Percentiles rank a stretch among this genome's conserved stretches.
phyloP scores from a whole-genome alignment of 495 filamentous ascomycete genomes.

The Neurospora terricola region DNA sequence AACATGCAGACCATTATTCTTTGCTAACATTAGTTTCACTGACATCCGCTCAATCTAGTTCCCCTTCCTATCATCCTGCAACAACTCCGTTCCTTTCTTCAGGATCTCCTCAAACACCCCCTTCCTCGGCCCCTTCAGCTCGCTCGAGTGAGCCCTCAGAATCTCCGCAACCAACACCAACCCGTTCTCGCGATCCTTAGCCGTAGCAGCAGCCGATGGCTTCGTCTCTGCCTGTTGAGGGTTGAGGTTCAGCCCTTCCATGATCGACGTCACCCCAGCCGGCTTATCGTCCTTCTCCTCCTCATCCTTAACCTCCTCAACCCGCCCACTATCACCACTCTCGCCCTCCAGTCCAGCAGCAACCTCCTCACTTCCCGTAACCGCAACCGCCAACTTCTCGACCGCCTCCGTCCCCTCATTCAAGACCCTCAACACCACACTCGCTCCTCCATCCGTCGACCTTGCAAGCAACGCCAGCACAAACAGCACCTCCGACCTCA shows the following conservation, averaged over 20 bases:
- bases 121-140: constrained; percentile 24
- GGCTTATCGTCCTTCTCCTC: constrained; percentile 11
- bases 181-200: constrained; percentile 52
- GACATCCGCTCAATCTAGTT: not conserved
- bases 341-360: not conserved
- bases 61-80: constrained; percentile 16
- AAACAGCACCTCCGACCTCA: constrained; percentile 66
- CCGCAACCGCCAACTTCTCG: not conserved
- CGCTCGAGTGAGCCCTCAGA: constrained; percentile 35
- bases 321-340: not conserved
- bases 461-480: constrained; percentile 62
- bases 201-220: constrained; percentile 21
- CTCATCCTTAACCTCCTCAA: not conserved
- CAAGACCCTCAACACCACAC: constrained; percentile 40
- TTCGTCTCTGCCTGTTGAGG: constrained; percentile 27
- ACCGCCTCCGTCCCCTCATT: constrained; percentile 29
- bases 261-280: not conserved
- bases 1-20: not conserved
- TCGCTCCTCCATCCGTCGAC: constrained; percentile 39
- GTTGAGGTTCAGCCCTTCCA: constrained; percentile 18
- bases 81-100: constrained; percentile 22
- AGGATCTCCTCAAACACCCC: constrained; percentile 28
- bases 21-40: not conserved
- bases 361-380: not conserved
- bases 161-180: constrained; percentile 53